Conservation (phyloP, 306 rosid species). For the Luffa aegyptiaca region DNA sequence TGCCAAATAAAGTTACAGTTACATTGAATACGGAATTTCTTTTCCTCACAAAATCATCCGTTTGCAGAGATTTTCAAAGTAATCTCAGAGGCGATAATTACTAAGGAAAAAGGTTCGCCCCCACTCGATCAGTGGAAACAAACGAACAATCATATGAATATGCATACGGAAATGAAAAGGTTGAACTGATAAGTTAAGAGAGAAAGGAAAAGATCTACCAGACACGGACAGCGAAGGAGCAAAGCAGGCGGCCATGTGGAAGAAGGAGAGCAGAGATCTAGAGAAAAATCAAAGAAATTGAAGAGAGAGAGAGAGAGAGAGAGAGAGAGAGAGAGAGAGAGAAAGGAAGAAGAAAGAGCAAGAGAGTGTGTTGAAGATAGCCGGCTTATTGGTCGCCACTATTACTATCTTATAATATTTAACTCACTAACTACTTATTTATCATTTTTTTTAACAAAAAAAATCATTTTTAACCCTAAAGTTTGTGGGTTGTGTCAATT, state of each 20-base stretch:
- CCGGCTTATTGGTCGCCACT: not conserved
- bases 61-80: not conserved
- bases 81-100: not conserved
- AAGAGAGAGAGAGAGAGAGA: not conserved
- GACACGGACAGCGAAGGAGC: slow-evolving; percentile 31
- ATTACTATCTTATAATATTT: not conserved
- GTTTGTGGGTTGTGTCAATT: too few species aligned
- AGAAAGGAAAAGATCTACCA: slow-evolving; percentile 11
- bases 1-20: not conserved
- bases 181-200: not conserved
- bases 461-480: too few species aligned
- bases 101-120: not conserved
- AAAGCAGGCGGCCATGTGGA: slow-evolving; percentile 46
- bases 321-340: not conserved
- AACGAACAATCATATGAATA: not conserved
- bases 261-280: not conserved
- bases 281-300: not conserved
- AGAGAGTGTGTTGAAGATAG: not conserved
- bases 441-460: too few species aligned
- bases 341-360: not conserved
- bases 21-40: not conserved
- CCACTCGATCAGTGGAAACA: not conserved
- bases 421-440: not conserved
- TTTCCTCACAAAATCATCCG: not conserved
- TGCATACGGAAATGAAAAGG: not conserved